Conservation (phyloP, 2,329 filamentous ascomycete species). For the Aspergillus flavus region DNA sequence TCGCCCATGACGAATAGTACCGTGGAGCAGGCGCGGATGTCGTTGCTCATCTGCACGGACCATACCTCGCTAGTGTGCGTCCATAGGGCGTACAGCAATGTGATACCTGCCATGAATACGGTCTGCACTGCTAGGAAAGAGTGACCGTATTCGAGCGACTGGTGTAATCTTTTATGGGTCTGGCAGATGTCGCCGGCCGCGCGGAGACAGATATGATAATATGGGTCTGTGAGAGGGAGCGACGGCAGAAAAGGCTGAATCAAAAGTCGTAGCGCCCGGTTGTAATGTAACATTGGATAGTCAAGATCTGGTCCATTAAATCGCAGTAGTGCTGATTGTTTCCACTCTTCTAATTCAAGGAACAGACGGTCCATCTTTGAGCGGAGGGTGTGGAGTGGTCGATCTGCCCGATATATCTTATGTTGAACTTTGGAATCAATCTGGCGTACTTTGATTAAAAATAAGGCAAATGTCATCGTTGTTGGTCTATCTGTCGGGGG, state of each 20-base stretch:
- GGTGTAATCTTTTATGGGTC: slow-evolving; percentile 40
- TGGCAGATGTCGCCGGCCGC: slow-evolving; percentile 43
- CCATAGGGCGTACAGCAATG: slow-evolving; percentile 41
- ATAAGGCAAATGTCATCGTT: slow-evolving; percentile 47
- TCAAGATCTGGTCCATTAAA: slow-evolving; percentile 46
- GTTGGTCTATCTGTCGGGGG: slow-evolving; percentile 34
- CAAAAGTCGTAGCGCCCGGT: slow-evolving; percentile 53
- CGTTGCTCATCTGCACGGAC: slow-evolving; percentile 53
- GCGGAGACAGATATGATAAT: slow-evolving; percentile 47
- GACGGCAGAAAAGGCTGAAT: slow-evolving; percentile 55
- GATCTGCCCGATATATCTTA: slow-evolving; percentile 56
- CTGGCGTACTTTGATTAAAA: slow-evolving; percentile 50
- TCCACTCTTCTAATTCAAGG: slow-evolving; percentile 52
- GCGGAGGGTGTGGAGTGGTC: slow-evolving; percentile 47
- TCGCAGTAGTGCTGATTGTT: slow-evolving; percentile 37
- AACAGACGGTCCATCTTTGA: slow-evolving; percentile 52
- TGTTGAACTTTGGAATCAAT: slow-evolving; percentile 55
- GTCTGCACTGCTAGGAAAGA: slow-evolving; percentile 44
- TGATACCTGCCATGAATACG: slow-evolving; percentile 43
- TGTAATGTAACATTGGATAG: slow-evolving; percentile 54
- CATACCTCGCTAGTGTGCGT: slow-evolving; percentile 50
- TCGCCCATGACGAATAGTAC: slow-evolving; percentile 56
- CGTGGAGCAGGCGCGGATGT: slow-evolving; percentile 53
- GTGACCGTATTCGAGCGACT: slow-evolving; percentile 43
- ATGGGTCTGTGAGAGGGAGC: slow-evolving; percentile 50